Evolutionary conservation across 768 basidiomycete species (phyloP), one percentile per base, ranked within the genome.

Genomic region (Artomyces pyxidatus): DNA sequence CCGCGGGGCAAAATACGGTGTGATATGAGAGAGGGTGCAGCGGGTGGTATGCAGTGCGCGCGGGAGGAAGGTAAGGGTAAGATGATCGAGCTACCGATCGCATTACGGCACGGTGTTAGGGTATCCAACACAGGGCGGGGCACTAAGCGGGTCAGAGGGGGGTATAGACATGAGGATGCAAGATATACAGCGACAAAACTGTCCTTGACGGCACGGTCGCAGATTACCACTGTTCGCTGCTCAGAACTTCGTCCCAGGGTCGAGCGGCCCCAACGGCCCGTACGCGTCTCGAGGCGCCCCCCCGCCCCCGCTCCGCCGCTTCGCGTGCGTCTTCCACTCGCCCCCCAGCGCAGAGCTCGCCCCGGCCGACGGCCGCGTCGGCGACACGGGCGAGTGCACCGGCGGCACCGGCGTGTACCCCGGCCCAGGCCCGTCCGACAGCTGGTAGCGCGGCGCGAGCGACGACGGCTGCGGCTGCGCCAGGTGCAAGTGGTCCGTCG

Each of bases 391-490:
- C 3, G 71, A 66, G 4, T 46, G 44, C 51, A 58, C n/a, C 14
- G 42, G 45, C 19, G 40, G 49, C 41, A 54, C 44, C 32, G 50
- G 29, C 17, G 53, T 42, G 50, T 54, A 54, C 42, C 5, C 47
- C 6, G 53, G 38, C 2, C 45, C 45, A 32, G 32, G 58, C 23
- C 72, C 71, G 58, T 87, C 81, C 8, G 76, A 68, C 29, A 85
- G 69, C 57, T 85, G 85, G 58, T 80, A 87, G 42, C 83, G 77
- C 19, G 77, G 65, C 2, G 71, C 65, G 22, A 72, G 71, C 23
- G 70, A 65, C 37, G 27, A 70, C 19, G 70, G 65, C 21, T 22
- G 27, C 23, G 45, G 45, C 40, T 54, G 55, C 3, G 72, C 66
- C 2, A 60, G 50, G 21, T 58, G 53, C 17, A 51, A 47, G 3